Conservation (phyloP, 176 grass and related monocot genomes). For the Chloris gayana region DNA sequence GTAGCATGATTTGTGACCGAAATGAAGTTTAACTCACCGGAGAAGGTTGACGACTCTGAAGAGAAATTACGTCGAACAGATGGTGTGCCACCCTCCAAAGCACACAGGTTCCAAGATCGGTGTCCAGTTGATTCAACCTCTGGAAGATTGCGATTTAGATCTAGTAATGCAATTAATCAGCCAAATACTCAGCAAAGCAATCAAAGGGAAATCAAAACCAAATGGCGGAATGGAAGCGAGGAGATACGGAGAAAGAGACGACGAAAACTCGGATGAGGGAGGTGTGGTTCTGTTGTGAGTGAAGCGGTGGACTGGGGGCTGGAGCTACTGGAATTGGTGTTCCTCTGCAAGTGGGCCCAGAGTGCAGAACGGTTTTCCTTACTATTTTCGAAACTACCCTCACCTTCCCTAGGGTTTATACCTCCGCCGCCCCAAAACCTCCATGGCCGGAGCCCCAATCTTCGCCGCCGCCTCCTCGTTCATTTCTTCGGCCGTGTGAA, state of each 20-base stretch:
- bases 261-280: slow-evolving; percentile 8
- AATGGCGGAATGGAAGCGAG: neutral
- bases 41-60: neutral
- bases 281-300: neutral
- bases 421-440: slow-evolving; percentile 38
- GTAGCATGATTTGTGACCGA: neutral
- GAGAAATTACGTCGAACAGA: slow-evolving; percentile 22
- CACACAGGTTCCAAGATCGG: neutral
- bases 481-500: neutral
- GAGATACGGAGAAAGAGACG: neutral
- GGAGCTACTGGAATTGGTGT: neutral
- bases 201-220: neutral
- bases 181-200: neutral
- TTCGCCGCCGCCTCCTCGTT: slow-evolving; percentile 5
- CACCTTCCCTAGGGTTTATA: slow-evolving; percentile 62
- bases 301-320: neutral
- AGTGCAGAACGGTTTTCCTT: neutral
- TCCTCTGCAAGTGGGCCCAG: neutral
- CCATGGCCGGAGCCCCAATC: slow-evolving; percentile 46
- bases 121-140: neutral
- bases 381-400: slow-evolving; percentile 15
- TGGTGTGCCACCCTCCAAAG: neutral
- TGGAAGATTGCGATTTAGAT: neutral
- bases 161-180: neutral
- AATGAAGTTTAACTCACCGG: slow-evolving; percentile 14